Evolutionary conservation across 2,329 filamentous ascomycete species (phyloP).

Genomic region (Teratosphaeria pseudoeucalypti): DNA sequence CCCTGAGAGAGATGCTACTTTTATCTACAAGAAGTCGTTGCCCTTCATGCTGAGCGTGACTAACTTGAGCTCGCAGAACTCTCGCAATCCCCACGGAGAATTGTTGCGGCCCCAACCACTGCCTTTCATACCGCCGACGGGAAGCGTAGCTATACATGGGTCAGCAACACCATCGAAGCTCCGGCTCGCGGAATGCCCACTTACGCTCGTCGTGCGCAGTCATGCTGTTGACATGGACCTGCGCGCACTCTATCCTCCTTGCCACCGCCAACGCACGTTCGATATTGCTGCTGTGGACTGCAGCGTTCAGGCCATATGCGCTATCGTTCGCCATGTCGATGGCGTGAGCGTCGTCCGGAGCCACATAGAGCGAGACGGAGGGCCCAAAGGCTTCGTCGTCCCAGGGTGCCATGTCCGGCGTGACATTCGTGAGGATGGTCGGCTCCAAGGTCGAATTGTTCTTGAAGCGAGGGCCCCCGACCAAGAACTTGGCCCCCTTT

Average conservation of each 20-base stretch:
- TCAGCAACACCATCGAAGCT: background rate
- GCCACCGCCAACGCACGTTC: background rate
- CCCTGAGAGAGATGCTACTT: background rate
- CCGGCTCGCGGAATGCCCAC: background rate
- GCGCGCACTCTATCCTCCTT: background rate
- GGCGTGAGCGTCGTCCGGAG: background rate
- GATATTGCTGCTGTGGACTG: background rate
- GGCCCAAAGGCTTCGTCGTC: background rate
- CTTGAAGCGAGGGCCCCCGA: background rate
- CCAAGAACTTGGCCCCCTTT: background rate
- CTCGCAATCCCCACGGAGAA: background rate
- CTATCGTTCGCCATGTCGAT: background rate
- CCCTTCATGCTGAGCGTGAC: background rate
- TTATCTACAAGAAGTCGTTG: background rate
- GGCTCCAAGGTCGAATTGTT: background rate
- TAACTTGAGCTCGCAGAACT: background rate
- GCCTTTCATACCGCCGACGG: background rate
- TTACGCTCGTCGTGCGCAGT: background rate
- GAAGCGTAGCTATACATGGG: background rate
- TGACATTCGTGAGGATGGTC: background rate
- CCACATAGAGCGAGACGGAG: background rate
- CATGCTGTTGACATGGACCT: background rate
- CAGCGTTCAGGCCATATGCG: background rate
- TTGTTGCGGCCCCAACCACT: background rate
- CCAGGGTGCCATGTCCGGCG: background rate